Base-by-base conservation (phyloP, 768 basidiomycete species). In the Mycena kentingensis region DNA sequence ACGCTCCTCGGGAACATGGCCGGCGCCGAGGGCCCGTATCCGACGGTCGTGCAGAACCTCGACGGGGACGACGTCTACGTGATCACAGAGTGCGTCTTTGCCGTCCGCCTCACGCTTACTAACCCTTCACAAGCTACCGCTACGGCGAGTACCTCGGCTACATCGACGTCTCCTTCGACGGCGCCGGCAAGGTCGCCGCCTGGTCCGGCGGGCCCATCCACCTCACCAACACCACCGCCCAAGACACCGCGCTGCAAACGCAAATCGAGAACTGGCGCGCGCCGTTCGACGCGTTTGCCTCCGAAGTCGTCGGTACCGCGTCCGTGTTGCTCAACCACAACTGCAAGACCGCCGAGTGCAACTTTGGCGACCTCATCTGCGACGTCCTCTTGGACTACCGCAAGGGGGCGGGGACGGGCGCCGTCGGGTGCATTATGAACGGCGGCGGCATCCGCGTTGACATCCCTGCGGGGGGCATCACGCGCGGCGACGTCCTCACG, bases 81-180 rank as follows among this genome's bases (percentile, higher is more conserved):
- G n/a, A 73, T 78, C 46, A 77, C 75, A 0, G 68, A 74, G 47
- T 62, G 49, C 31, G 60, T 47, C 26, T 22, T 8, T 4, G 5
- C 15, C 12, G 11, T 27, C 22, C 13, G n/a, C 27, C 24, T 37
- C 22, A 28, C 4, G 25, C 3, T 35, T 10, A 25, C 29, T 24
- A 44, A 16, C 1, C 21, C 10, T 10, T 19, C n/a, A n/a, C 7
- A 31, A 61, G 60, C 12, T 77, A 68, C 54, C 68, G 73, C 42
- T 79, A 76, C 73, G 77, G 75, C 34, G 73, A 78, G 54, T 74
- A 75, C 56, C 65, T 79, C 31, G 76, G 77, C 11, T 65, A 70
- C 42, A 75, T 78, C 53, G 71, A 77, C 52, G 65, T 77, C 54
- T 69, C 71, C 35, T 79, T 68, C 56, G 74, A 75, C 50, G 28